A percentile compares a stretch with the other conserved stretches of the same genome.
Evolutionary conservation across 176 grass and related monocot species (phyloP).

Genomic region (Triticum timopheevii): DNA sequence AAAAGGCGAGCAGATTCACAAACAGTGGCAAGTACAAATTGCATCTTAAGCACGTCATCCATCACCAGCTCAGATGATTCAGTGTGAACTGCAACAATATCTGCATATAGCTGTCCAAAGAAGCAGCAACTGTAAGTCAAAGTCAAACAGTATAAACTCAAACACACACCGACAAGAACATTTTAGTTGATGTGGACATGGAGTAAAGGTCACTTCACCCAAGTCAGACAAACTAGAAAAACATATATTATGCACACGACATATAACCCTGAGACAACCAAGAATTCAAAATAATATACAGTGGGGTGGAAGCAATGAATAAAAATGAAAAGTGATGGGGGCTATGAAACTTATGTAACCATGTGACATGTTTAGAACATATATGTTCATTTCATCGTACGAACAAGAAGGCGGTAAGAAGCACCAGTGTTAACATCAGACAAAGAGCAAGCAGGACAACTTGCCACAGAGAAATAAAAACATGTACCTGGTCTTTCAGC

Average conservation of each 20-base stretch:
- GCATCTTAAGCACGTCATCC: conserved; percentile 68
- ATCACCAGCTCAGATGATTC: conserved; percentile 38
- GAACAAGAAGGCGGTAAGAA: conserved; percentile 19
- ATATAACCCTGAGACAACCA: neutral
- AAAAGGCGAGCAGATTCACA: conserved; percentile 92
- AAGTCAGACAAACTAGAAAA: neutral
- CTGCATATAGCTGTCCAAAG: conserved; percentile 59
- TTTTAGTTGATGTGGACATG: neutral
- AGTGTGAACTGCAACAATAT: conserved; percentile 49
- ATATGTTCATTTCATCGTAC: neutral
- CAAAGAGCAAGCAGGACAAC: conserved; percentile 9
- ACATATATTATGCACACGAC: neutral
- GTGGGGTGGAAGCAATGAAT: neutral
- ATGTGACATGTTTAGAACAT: neutral
- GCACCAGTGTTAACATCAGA: conserved; percentile 22
- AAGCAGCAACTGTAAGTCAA: conserved; percentile 18
- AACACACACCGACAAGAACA: neutral
- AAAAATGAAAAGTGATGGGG: neutral
- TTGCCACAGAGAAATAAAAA: conserved; percentile 26
- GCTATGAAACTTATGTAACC: neutral
- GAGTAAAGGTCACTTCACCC: neutral
- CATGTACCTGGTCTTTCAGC: conserved; percentile 73
- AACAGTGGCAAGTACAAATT: conserved; percentile 72
- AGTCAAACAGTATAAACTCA: neutral
- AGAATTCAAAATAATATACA: neutral